phyloP scores from a whole-genome alignment of 2,329 filamentous ascomycete genomes.

The Passalora sequoiae region DNA sequence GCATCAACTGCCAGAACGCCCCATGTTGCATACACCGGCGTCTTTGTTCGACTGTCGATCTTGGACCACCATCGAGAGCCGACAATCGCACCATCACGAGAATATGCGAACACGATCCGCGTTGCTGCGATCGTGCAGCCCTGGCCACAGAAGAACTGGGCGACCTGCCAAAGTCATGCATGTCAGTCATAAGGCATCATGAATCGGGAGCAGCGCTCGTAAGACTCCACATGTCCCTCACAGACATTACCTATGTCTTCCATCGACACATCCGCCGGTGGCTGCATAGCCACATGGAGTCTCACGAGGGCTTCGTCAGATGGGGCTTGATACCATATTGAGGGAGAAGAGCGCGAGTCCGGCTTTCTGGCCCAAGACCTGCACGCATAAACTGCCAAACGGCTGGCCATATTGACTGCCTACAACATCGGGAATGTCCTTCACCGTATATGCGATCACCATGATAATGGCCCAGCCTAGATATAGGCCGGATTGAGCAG shows the following conservation, averaged over 20 bases:
- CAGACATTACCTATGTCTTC: too few species aligned
- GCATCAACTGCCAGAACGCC: constrained; percentile 27
- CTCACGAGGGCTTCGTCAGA: too few species aligned
- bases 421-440: constrained; percentile 29
- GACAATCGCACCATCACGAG: constrained; percentile 29
- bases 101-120: constrained; percentile 31
- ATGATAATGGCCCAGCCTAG: constrained; percentile 29
- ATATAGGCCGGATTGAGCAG: constrained; percentile 27
- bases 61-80: constrained; percentile 28
- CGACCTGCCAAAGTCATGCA: too few species aligned
- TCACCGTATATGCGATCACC: constrained; percentile 32
- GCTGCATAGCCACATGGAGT: too few species aligned
- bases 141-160: constrained; percentile 31
- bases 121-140: constrained; percentile 31
- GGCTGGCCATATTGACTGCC: constrained; percentile 32
- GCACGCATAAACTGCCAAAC: constrained; percentile 30
- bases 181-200: too few species aligned
- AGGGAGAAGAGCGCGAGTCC: constrained; percentile 32
- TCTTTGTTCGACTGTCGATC: constrained; percentile 27
- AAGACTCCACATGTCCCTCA: too few species aligned
- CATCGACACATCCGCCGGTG: too few species aligned
- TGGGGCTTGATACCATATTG: too few species aligned
- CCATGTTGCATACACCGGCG: constrained; percentile 32
- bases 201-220: too few species aligned
- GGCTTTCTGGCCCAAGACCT: constrained; percentile 30